Evolutionary conservation across 495 filamentous ascomycete genomes (phyloP).

Genomic region (Viridothelium virens): DNA sequence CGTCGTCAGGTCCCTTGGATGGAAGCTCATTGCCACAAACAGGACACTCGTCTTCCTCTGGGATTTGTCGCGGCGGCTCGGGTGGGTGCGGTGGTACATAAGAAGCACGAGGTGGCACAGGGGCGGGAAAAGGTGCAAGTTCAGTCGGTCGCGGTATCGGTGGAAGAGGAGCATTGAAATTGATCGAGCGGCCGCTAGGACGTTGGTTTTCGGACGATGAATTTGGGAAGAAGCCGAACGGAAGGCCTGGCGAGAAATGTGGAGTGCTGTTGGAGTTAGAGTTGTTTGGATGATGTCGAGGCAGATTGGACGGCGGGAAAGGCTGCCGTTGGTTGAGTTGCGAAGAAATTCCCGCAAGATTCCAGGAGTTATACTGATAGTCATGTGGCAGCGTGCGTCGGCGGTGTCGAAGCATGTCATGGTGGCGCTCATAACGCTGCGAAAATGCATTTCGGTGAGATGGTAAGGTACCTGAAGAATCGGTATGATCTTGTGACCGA

Average conservation of each 20-base stretch:
- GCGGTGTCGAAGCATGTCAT: background rate
- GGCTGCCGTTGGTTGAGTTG: background rate
- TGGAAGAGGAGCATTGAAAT: constrained; percentile 1
- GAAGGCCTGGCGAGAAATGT: background rate
- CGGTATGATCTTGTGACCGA: background rate
- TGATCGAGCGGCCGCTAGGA: background rate
- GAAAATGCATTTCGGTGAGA: background rate
- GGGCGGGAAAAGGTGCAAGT: background rate
- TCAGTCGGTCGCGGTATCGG: constrained; percentile 8
- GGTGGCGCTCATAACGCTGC: background rate
- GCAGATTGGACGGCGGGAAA: background rate
- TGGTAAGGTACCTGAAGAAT: background rate
- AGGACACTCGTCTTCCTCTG: constrained; percentile 85
- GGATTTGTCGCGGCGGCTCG: constrained; percentile 22
- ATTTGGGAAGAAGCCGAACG: background rate
- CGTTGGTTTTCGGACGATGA: constrained; percentile 10
- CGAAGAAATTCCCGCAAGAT: background rate
- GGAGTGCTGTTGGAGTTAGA: background rate
- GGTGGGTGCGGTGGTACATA: constrained; percentile 17
- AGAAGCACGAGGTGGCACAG: background rate
- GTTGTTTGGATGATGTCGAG: no score
- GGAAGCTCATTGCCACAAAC: constrained; percentile 76
- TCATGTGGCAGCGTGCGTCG: background rate
- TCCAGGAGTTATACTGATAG: background rate
- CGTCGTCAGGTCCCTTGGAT: constrained; percentile 50